Conservation (phyloP, 2,329 filamentous ascomycete genomes). For the Colletotrichum brevisporum region DNA sequence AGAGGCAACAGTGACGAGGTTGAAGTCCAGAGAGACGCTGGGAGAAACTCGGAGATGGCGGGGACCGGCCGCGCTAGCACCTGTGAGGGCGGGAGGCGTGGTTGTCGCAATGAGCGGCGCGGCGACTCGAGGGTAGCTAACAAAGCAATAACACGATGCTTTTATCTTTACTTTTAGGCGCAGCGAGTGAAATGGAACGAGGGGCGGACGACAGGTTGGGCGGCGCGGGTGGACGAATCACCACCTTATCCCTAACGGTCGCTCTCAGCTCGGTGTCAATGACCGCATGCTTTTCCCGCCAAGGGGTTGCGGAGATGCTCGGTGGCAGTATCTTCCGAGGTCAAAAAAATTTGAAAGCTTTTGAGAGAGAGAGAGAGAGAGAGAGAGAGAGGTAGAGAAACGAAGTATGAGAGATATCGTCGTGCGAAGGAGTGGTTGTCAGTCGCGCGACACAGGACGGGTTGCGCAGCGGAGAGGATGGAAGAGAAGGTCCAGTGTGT, state of each 20-base stretch:
- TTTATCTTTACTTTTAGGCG: not conserved
- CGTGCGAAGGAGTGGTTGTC: too few species aligned
- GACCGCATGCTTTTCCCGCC: slow-evolving; percentile 35
- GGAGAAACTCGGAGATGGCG: slow-evolving; percentile 29
- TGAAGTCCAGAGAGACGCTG: slow-evolving; percentile 24
- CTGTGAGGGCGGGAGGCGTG: slow-evolving; percentile 14
- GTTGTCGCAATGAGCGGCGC: not conserved
- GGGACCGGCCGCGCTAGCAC: slow-evolving; percentile 21
- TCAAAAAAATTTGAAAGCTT: too few species aligned
- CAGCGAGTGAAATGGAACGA: slow-evolving; percentile 2
- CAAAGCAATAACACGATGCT: not conserved
- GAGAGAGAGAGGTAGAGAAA: too few species aligned
- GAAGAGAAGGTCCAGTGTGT: too few species aligned
- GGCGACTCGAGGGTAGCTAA: not conserved
- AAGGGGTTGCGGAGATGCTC: slow-evolving; percentile 11
- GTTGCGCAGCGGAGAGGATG: too few species aligned
- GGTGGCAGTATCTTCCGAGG: too few species aligned
- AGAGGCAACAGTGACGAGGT: slow-evolving; percentile 38
- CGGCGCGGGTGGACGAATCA: slow-evolving; percentile 31
- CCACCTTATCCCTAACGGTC: slow-evolving; percentile 38
- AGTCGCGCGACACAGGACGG: too few species aligned
- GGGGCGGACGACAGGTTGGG: slow-evolving; percentile 11
- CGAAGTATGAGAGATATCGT: too few species aligned
- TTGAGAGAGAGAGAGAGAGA: too few species aligned
- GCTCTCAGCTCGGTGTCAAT: slow-evolving; percentile 28